Base-by-base conservation (phyloP, 495 filamentous ascomycete genomes). In the Choiromyces venosus region DNA sequence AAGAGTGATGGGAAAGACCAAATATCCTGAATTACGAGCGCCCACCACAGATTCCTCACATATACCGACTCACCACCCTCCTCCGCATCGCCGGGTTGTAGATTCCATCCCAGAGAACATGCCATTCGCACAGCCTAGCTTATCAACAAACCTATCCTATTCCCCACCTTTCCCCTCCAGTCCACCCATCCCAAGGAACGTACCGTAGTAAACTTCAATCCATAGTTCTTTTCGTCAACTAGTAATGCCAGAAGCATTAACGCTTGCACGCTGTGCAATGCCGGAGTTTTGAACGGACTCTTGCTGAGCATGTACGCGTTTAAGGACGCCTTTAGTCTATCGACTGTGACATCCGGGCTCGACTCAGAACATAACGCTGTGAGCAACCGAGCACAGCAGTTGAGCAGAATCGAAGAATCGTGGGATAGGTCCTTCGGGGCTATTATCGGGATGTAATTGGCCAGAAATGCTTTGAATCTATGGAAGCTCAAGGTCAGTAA, bases 41-140 rank as follows among this genome's bases (percentile, higher is more conserved):
- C 72, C 75, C 75, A 77, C 75, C 75, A 77, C 1, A 77, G 29
- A 36, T 77, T 76, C 37, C 69, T 73, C 19, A 69, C 33, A 66
- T 77, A 76, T 10, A 40, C 65, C 35, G 73, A 44, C 33, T 76
- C 73, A n/a, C 19, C 19, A 18, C 42, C 42, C 19, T 46, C 42
- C 37, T 76, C 73, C 66, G 18, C 42, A 35, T 76, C 73, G 69
- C 38, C 40, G 35, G 38, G 52, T 33, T 76, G 75, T 19, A 77
- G 65, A 66, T 77, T 77, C 75, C 75, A 77, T 35, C 75, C 75
- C 37, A 77, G 65, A 44, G 75, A 77, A 67, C 75, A 77, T 39
- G 75, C 75, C 75, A 77, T 77, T 36, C 75, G 75, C 29, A 77
- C 75, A 21, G 75, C 73, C 75, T 77, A 46, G 18, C 19, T 46